Base-by-base conservation (phyloP, 352 stramenopile genomes). In the Globisporangium ultimum region DNA sequence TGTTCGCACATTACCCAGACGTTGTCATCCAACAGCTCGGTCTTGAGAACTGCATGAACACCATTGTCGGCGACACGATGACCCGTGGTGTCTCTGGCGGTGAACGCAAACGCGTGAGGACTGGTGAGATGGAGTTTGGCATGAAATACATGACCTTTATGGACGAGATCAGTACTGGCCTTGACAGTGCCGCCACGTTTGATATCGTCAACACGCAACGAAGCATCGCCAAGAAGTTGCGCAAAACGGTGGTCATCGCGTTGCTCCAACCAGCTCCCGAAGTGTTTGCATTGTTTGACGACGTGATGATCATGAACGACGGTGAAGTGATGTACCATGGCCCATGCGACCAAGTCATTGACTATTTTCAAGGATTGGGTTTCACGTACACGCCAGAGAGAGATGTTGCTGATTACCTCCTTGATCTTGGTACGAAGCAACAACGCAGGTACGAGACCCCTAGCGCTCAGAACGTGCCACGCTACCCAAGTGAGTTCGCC, bases 191-290 rank as follows among this genome's bases (percentile, higher is more conserved):
- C 1, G 64, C 77, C 2, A 87, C 77, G 7, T 86, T 60, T 46
- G 78, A 88, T 42, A 89, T 87, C 56, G 75, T 84, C 60, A 75
- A 63, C 43, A 73, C 66, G 6, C 68, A 88, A 40, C 69, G 67
- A 0, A 72, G 60, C 15, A 72, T 88, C 8, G 77, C 79, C 28
- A 69, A 84, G 55, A 72, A 22, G 14, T 42, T 89, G 8, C 63
- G 67, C 15, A 76, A 78, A 48, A 86, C 77, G 0, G 53, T 78
- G 10, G 77, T 88, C 1, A 80, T 97, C 14, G 80, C 87, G 0
- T 63, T 98, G 32, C 66, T 97, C 8, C 76, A 98, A 67, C 71
- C 71, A 1, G 72, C 92, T 1, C 76, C 71, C 0, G 74, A 84
- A 15, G 70, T 87, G 1, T 79, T 80, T 42, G 63, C 69, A 3